Evolutionary conservation across 345 rosid species (phyloP).

Genomic region (Lumnitzera littorea): DNA sequence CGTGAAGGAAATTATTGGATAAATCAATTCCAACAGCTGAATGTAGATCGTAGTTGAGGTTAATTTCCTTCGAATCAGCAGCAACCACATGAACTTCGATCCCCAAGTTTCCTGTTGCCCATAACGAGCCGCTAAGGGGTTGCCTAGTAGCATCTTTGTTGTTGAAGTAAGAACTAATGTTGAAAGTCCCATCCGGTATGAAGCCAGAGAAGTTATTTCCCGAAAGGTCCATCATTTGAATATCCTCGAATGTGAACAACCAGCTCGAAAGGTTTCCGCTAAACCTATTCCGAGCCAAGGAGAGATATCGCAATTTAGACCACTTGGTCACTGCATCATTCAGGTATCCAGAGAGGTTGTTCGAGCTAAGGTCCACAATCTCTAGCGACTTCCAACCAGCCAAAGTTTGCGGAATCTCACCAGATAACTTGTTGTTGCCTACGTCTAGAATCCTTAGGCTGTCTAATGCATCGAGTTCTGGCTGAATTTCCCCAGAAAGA

Average conservation of each 20-base stretch:
- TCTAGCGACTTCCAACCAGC: conserved; percentile 83
- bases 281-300: conserved; percentile 71
- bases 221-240: conserved; percentile 71
- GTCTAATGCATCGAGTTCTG: conserved; percentile 84
- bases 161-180: conserved; percentile 47
- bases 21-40: conserved; percentile 66
- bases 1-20: conserved; percentile 61
- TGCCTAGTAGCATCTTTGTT: conserved; percentile 17
- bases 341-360: conserved; percentile 69
- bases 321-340: conserved; percentile 87
- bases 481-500: conserved; percentile 78
- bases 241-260: conserved; percentile 64
- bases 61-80: conserved; percentile 42
- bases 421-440: conserved; percentile 69
- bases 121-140: conserved; percentile 12
- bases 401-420: conserved; percentile 84
- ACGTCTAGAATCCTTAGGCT: conserved; percentile 74
- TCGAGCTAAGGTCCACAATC: conserved; percentile 78
- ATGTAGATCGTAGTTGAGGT: conserved; percentile 45
- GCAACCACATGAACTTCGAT: conserved; percentile 43
- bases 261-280: conserved; percentile 66
- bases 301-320: conserved; percentile 70
- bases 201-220: conserved; percentile 70
- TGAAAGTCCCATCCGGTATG: conserved; percentile 76
- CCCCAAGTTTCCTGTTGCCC: conserved; percentile 21